Percentiles rank a stretch among this genome's conserved stretches.
Conservation (phyloP, 441 rosid species). For the Francoa sonchifolia region DNA sequence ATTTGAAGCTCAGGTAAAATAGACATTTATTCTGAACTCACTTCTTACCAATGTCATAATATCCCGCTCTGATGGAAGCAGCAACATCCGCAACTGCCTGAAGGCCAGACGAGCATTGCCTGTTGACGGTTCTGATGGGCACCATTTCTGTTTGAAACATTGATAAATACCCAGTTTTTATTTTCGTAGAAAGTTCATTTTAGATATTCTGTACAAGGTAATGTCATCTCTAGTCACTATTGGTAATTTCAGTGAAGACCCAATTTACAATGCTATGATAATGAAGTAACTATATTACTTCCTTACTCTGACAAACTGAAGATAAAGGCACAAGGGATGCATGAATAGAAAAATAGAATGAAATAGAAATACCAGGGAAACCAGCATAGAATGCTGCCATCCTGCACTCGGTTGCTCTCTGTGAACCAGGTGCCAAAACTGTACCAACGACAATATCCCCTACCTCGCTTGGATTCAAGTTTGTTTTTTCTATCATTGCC, state of each 20-base stretch:
- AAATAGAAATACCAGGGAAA: constrained; percentile 59
- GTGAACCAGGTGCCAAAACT: constrained; percentile 86
- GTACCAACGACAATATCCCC: constrained; percentile 97
- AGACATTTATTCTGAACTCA: too few relatives aligned
- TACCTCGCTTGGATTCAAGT: constrained; percentile 70
- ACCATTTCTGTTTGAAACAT: constrained; percentile 68
- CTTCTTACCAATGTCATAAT: constrained; percentile 88
- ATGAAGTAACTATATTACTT: too few relatives aligned
- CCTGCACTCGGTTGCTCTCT: constrained; percentile 86
- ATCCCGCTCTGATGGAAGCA: constrained; percentile 92
- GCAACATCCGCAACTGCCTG: constrained; percentile 99
- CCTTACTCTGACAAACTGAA: too few relatives aligned
- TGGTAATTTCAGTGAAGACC: too few relatives aligned
- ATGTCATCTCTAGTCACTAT: too few relatives aligned
- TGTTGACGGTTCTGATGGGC: constrained; percentile 82
- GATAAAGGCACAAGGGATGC: not conserved
- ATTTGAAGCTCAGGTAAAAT: not conserved
- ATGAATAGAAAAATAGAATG: not conserved
- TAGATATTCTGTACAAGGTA: too few relatives aligned
- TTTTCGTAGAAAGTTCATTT: too few relatives aligned
- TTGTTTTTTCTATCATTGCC: constrained; percentile 82
- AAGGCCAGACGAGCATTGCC: constrained; percentile 97
- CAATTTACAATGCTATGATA: too few relatives aligned
- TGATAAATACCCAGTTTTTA: too few relatives aligned
- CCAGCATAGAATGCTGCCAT: constrained; percentile 99